phyloP scores from a whole-genome alignment of 305 asterid species.

The Fraxinus latifolia region DNA sequence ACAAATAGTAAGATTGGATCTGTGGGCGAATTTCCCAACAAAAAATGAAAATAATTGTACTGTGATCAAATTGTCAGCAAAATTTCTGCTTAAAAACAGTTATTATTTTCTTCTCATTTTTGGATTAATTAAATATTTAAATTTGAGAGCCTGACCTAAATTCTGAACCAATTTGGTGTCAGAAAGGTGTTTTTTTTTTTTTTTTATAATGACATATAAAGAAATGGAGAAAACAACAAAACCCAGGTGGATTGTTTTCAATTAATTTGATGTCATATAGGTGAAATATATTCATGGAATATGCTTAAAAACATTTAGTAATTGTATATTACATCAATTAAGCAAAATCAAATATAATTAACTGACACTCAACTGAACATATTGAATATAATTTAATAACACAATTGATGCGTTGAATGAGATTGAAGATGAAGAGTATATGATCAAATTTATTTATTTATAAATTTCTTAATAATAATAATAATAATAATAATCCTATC shows the following conservation, averaged over 20 bases:
- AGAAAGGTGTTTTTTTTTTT: not conserved
- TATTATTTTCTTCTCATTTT: conserved; percentile 1
- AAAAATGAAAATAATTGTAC: not conserved
- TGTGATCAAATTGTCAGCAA: conserved; percentile 21
- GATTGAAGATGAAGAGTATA: too few species aligned
- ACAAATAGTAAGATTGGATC: not conserved
- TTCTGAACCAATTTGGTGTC: conserved; percentile 23
- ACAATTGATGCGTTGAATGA: not conserved
- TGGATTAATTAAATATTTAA: not conserved
- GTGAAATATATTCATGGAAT: conserved; percentile 33
- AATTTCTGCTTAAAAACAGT: conserved; percentile 17
- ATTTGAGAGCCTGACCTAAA: conserved; percentile 15
- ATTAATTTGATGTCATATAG: conserved; percentile 12
- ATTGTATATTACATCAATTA: not conserved
- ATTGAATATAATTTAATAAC: too few species aligned
- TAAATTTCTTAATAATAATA: too few species aligned
- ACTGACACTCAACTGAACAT: not conserved
- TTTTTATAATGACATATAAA: conserved; percentile 2
- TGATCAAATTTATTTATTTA: not conserved
- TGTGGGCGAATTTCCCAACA: not conserved
- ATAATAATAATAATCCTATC: not conserved
- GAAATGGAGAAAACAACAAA: conserved; percentile 9
- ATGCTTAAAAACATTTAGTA: conserved; percentile 24
- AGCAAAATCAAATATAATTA: not conserved
- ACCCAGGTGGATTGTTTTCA: conserved; percentile 25